A percentile compares a stretch with the other conserved stretches of the same genome.
phyloP scores from a whole-genome alignment of 73 alveolate genomes.

The Paramecium primaurelia region DNA sequence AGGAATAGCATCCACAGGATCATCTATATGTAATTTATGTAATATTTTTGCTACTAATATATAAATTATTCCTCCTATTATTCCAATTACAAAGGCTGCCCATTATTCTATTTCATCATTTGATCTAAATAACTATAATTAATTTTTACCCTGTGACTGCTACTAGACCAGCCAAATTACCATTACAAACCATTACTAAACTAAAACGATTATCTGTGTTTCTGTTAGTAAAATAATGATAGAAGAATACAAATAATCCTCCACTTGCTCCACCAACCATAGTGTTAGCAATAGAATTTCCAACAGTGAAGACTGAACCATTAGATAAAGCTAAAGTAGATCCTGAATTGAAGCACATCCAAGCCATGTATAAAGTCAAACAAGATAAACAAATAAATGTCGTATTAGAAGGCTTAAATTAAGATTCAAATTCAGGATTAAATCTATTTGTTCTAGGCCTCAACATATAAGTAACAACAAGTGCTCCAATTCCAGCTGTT shows the following conservation, averaged over 20 bases:
- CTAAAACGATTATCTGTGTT: constrained; percentile 27
- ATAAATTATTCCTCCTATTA: constrained; percentile 33
- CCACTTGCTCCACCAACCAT: constrained; percentile 49
- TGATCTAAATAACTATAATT: neutral
- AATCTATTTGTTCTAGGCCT: constrained; percentile 28
- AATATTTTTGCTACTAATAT: neutral
- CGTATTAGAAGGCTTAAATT: neutral
- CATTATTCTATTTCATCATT: constrained; percentile 46
- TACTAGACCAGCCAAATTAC: constrained; percentile 38
- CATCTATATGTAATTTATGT: constrained; percentile 12
- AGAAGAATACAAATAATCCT: neutral
- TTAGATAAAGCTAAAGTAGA: constrained; percentile 14
- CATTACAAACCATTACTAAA: constrained; percentile 42
- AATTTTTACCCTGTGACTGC: constrained; percentile 34
- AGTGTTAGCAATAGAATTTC: constrained; percentile 1
- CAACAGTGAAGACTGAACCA: constrained; percentile 6
- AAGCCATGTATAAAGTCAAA: constrained; percentile 40
- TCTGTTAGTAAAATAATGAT: constrained; percentile 15
- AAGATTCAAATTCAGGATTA: neutral
- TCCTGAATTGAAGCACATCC: constrained; percentile 56
- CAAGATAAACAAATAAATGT: constrained; percentile 6
- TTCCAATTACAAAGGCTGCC: constrained; percentile 36
- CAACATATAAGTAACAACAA: neutral
- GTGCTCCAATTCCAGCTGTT: constrained; percentile 48
- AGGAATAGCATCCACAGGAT: constrained; percentile 47